Conservation (phyloP, 768 basidiomycete genomes). For the Hypsizygus marmoreus region DNA sequence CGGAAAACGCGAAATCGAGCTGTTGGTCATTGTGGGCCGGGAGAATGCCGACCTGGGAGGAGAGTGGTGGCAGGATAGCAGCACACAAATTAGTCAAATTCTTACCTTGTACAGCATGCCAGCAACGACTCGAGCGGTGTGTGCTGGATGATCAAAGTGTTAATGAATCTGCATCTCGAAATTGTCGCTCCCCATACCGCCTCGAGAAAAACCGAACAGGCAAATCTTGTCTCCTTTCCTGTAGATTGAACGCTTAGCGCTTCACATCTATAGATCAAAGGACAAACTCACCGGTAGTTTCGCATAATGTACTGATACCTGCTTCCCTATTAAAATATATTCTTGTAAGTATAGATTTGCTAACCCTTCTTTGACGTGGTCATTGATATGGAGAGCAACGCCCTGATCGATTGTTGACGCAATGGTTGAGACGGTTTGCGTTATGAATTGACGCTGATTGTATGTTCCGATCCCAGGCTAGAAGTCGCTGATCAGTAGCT, state of each 20-base stretch:
- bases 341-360: background rate
- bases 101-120: constrained; percentile 36
- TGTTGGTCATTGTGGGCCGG: constrained; percentile 32
- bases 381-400: constrained; percentile 25
- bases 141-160: constrained; percentile 11
- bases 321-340: no score
- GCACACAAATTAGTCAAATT: background rate
- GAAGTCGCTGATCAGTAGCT: no score
- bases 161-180: background rate
- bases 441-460: constrained; percentile 22
- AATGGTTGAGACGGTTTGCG: constrained; percentile 16
- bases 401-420: constrained; percentile 22
- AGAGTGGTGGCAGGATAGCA: background rate
- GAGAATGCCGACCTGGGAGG: constrained; percentile 30
- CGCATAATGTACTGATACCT: constrained; percentile 27
- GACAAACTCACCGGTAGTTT: constrained; percentile 20
- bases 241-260: background rate
- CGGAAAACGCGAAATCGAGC: constrained; percentile 35
- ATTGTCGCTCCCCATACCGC: constrained; percentile 10
- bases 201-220: constrained; percentile 31
- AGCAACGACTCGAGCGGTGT: constrained; percentile 30
- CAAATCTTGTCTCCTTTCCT: constrained; percentile 32
- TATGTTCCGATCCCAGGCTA: constrained; percentile 30
- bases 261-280: no score
- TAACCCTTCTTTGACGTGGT: constrained; percentile 33